A percentile compares a stretch with the other conserved stretches of the same genome.
Evolutionary conservation across 805 yeast species (phyloP).

Genomic region (Kregervanrija delftensis): DNA sequence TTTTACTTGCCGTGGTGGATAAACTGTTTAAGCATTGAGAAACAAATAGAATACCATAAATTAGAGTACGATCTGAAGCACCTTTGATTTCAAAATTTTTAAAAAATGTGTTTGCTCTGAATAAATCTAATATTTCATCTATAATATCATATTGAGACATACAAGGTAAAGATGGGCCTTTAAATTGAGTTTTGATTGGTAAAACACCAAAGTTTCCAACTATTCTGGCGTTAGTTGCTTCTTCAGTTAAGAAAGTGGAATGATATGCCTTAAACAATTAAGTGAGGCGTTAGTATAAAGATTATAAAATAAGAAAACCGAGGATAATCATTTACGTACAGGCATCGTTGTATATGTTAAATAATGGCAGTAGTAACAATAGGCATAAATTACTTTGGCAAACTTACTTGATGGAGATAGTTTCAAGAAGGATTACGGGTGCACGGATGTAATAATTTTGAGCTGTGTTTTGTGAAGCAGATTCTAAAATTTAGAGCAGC

Average conservation of each 20-base stretch:
- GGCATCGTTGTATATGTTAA: too few species aligned
- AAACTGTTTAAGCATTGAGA: slow-evolving; percentile 77
- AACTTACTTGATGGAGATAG: too few species aligned
- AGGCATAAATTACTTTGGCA: too few species aligned
- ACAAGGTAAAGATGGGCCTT: slow-evolving; percentile 88
- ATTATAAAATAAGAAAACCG: neutral
- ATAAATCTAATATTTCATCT: slow-evolving; percentile 86
- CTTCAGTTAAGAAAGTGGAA: slow-evolving; percentile 68
- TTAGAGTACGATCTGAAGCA: slow-evolving; percentile 84
- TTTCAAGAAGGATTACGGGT: too few species aligned
- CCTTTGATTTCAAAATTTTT: slow-evolving; percentile 96
- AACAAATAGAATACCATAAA: slow-evolving; percentile 86
- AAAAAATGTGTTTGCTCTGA: slow-evolving; percentile 94
- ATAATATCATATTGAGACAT: slow-evolving; percentile 78
- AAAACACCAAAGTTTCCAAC: slow-evolving; percentile 79
- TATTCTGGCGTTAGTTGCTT: slow-evolving; percentile 46
- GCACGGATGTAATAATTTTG: too few species aligned
- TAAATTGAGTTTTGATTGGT: slow-evolving; percentile 74
- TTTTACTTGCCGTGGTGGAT: slow-evolving; percentile 37
- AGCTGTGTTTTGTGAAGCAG: too few species aligned
- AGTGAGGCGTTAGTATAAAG: neutral
- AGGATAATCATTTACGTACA: neutral
- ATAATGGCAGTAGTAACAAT: neutral
- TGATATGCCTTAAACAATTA: slow-evolving; percentile 51
- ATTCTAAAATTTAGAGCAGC: too few species aligned